Conservation (phyloP, 2,329 filamentous ascomycete species). For the Penicillium sp. region DNA sequence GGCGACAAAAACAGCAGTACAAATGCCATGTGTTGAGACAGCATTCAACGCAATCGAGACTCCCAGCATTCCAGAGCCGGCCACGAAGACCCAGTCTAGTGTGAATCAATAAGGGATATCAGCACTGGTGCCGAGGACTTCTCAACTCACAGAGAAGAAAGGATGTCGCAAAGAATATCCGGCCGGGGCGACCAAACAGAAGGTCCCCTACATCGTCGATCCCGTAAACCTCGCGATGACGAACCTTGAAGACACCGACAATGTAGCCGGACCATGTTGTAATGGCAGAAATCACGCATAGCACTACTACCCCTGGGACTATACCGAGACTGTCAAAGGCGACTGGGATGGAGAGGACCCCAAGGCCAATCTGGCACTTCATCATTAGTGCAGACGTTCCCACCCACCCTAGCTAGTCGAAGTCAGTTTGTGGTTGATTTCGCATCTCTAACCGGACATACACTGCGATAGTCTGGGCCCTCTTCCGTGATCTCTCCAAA, state of each 20-base stretch:
- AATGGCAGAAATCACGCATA: conserved; percentile 42
- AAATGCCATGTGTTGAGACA: conserved; percentile 38
- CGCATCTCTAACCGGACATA: conserved; percentile 3
- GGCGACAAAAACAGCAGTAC: conserved; percentile 28
- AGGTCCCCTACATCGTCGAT: conserved; percentile 55
- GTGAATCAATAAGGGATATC: background rate
- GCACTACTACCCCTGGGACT: conserved; percentile 49
- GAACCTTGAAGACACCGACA: conserved; percentile 51
- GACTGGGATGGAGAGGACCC: conserved; percentile 51
- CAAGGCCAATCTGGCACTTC: conserved; percentile 48
- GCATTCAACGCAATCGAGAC: conserved; percentile 45
- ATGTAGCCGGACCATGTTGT: conserved; percentile 53
- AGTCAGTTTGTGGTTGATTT: background rate
- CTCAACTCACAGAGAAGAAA: conserved; percentile 18
- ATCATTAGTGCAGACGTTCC: conserved; percentile 47
- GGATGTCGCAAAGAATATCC: conserved; percentile 12
- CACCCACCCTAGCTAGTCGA: conserved; percentile 42
- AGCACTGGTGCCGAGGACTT: background rate
- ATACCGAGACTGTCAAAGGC: conserved; percentile 49
- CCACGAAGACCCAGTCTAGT: conserved; percentile 18
- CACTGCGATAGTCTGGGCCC: conserved; percentile 21
- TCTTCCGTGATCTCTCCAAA: conserved; percentile 20
- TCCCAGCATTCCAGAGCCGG: conserved; percentile 22
- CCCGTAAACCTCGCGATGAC: conserved; percentile 55
- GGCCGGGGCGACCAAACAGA: conserved; percentile 11